phyloP scores from a whole-genome alignment of 305 asterid genomes.

The Caryopteris hybrid region DNA sequence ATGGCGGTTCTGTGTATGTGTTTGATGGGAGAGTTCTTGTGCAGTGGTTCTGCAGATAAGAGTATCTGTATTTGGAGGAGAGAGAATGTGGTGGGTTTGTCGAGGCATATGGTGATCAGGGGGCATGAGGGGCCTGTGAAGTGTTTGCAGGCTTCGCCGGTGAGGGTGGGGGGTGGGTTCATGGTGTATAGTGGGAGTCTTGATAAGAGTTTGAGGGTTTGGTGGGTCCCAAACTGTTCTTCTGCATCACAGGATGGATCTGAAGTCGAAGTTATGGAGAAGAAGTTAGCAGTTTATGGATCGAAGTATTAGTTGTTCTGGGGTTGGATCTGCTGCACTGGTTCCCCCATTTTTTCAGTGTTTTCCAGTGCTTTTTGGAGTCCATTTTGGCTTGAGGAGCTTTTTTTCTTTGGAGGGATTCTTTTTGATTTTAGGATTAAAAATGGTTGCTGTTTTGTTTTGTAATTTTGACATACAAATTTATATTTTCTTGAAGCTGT shows the following conservation, averaged over 20 bases:
- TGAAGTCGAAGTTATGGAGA: not conserved
- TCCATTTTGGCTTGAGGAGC: not conserved
- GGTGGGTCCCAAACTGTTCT: constrained; percentile 76
- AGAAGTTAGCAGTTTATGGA: not conserved
- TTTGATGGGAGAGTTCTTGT: constrained; percentile 44
- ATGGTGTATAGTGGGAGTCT: constrained; percentile 90
- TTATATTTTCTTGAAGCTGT: constrained; percentile 10
- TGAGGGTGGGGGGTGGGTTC: constrained; percentile 69
- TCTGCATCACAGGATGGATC: not conserved
- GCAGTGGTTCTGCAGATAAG: constrained; percentile 82
- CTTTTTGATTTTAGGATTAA: not conserved
- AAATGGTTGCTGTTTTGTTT: too few species aligned
- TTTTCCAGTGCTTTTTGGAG: not conserved
- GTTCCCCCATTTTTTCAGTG: not conserved
- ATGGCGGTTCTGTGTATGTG: constrained; percentile 83
- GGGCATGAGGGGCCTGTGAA: constrained; percentile 94
- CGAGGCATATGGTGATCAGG: constrained; percentile 42
- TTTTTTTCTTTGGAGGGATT: not conserved
- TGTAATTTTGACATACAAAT: constrained; percentile 7
- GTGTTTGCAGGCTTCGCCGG: constrained; percentile 68
- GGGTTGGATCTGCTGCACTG: not conserved
- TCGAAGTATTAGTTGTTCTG: not conserved
- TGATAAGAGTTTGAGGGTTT: constrained; percentile 73
- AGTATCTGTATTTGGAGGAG: constrained; percentile 69
- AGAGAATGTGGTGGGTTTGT: constrained; percentile 41